These are phyloP conservation scores for Monilinia aucupariae DNA, from an alignment of 2,329 filamentous ascomycete genomes.

Conservation along the genomic window DNA sequence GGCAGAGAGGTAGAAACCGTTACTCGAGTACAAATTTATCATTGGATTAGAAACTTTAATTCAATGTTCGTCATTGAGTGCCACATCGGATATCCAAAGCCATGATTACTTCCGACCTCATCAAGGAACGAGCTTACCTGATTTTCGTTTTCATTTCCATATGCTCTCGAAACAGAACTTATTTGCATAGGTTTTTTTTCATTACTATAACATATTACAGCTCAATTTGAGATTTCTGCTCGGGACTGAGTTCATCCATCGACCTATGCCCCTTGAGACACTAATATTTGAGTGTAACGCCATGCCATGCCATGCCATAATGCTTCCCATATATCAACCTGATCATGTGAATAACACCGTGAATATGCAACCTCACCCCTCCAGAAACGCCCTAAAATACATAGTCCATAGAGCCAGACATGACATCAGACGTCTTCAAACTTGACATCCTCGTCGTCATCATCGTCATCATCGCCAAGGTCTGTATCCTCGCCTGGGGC, in stretches of 20 bases:
- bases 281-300: constrained; percentile 9
- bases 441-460: constrained; percentile 61
- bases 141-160: neutral
- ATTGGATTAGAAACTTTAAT: neutral
- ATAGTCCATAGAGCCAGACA: neutral
- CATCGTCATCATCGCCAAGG: constrained; percentile 51
- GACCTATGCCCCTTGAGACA: neutral
- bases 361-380: constrained; percentile 4
- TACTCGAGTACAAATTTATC: constrained; percentile 2
- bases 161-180: neutral
- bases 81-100: constrained; percentile 4
- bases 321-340: constrained; percentile 9
- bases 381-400: constrained; percentile 15
- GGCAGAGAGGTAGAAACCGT: neutral
- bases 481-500: constrained; percentile 44
- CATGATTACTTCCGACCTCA: constrained; percentile 4
- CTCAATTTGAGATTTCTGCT: neutral
- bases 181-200: neutral
- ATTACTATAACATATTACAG: constrained; percentile 5
- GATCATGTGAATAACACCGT: constrained; percentile 2
- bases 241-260: neutral
- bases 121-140: neutral
- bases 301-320: constrained; percentile 12
- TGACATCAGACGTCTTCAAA: constrained; percentile 66
- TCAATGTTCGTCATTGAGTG: constrained; percentile 12